Base-by-base conservation (phyloP, 1,139 yeast species). In the Pichia sp. region DNA sequence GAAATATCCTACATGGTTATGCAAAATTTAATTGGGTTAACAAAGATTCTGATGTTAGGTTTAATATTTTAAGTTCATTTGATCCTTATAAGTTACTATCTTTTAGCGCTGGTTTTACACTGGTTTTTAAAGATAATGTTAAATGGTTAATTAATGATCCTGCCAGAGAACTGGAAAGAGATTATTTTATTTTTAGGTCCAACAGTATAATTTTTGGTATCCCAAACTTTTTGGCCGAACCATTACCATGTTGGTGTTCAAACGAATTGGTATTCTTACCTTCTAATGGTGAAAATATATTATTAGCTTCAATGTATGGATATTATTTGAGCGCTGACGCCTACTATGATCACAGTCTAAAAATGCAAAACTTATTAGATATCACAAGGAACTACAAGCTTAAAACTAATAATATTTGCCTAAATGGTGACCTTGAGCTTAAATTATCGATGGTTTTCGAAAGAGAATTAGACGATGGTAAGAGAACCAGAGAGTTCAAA, bases 81-180 rank as follows among this genome's bases (percentile, higher is more conserved):
- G 79, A 82, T 60, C 99, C 99, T 0, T 88, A 91, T 63, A 75
- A 76, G 28, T 67, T 91, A 44, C 74, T 81, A 8, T 91, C 89
- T 1, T 72, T 73, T 14, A 76, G 83, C 48, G 79, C 96, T 2
- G 99, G 99, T 0, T 87, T 89, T 66, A 81, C 85, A 1, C 79
- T 90, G 60, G 80, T 84, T 34, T 91, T 96, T 84, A 79, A 80
- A 58, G 79, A 85, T 47, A 74, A 84, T 60, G 90, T 87, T 4
- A 62, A 65, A 2, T 72, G 89, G 51, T 64, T 70, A 7, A 73
- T 89, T 49, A 89, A 89, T 66, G 81, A 80, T 25, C 72, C 79
- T 25, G 36, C 42, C 7, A 51, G 61, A 36, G 56, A 58, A 34
- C n/a, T 38, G 22, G 59, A 56, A 19, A 75, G 75, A 48, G 81